Evolutionary conservation across 495 filamentous ascomycete genomes (phyloP), one percentile per base, ranked within the genome.

Genomic region (Annulohypoxylon moriforme): DNA sequence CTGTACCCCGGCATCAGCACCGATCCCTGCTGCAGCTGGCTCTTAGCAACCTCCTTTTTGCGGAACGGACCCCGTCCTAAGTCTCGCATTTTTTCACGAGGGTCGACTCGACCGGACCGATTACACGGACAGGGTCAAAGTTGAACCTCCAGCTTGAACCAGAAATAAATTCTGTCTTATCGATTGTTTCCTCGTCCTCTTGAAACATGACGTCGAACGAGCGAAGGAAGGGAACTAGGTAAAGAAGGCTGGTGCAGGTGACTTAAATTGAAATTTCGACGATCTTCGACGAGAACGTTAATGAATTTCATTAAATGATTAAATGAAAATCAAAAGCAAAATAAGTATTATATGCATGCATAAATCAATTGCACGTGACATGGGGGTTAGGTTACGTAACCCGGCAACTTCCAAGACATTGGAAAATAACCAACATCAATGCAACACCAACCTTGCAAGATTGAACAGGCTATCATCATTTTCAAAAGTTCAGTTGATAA

Each of bases 81-180:
- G 60, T 47, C 36, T 71, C 57, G 57, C 68, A 67, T 27, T 42
- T 40, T 44, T 40, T 46, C 55, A 31, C 56, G 70, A 58, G 70
- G 69, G 65, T 73, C 64, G 61, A 60, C 36, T 60, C 29, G 64
- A 60, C 70, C 70, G 70, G 70, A 29, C 70, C 70, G 71, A 69
- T 73, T 73, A 73, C 31, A 50, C 34, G 33, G 57, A 52, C 25
- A 62, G 47, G 58, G 62, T 36, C 29, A 20, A 16, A 47, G 40
- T 36, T 22, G 53, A 57, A 36, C 16, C 9, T 38, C 18, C 33
- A 57, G 34, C 22, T 49, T 18, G 46, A 50, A 25, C 46, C 22
- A 40, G 24, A 27, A 27, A 50, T 24, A 33, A 11, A 14, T 55
- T 11, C 6, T n/a, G 36, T 59, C 56, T 59, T 59, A 59, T 59